Conservation (phyloP, 2,329 filamentous ascomycete genomes). For the Gnomoniopsis sp. region DNA sequence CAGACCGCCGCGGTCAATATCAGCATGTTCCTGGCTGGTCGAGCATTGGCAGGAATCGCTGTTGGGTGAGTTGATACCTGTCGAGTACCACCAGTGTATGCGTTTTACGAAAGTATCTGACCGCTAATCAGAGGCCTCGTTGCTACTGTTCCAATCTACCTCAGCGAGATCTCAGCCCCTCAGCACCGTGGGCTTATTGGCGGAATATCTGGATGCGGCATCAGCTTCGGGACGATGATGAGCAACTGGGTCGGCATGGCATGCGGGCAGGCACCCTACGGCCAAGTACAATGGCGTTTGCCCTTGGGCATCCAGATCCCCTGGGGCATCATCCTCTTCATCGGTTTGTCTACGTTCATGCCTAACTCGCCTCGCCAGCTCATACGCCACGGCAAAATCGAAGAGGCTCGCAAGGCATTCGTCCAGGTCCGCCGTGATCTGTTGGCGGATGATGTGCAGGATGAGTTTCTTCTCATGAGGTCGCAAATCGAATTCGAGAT, state of each 20-base stretch:
- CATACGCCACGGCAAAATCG: conserved; percentile 45
- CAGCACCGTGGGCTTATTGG: conserved; percentile 49
- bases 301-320: conserved; percentile 53
- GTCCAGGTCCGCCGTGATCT: conserved; percentile 44
- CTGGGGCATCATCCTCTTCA: conserved; percentile 52
- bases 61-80: conserved; percentile 34
- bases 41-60: conserved; percentile 42
- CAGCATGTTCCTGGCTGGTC: conserved; percentile 50
- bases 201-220: conserved; percentile 50
- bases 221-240: conserved; percentile 52
- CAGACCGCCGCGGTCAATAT: conserved; percentile 54
- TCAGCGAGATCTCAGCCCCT: conserved; percentile 50
- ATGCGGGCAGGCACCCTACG: conserved; percentile 50
- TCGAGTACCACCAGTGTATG: background rate
- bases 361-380: conserved; percentile 51
- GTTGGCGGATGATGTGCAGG: conserved; percentile 37
- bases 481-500: conserved; percentile 55
- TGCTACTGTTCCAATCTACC: conserved; percentile 52
- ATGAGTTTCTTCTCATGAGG: conserved; percentile 53
- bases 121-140: conserved; percentile 37
- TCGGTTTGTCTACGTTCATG: conserved; percentile 53
- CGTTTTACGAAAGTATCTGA: background rate
- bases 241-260: conserved; percentile 58
- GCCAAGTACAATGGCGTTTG: conserved; percentile 50
- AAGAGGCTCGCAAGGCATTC: conserved; percentile 46